These are phyloP conservation scores for Talaromyces albobiverticillius DNA, from an alignment of 2,329 filamentous ascomycete species.

Conservation along the genomic window DNA sequence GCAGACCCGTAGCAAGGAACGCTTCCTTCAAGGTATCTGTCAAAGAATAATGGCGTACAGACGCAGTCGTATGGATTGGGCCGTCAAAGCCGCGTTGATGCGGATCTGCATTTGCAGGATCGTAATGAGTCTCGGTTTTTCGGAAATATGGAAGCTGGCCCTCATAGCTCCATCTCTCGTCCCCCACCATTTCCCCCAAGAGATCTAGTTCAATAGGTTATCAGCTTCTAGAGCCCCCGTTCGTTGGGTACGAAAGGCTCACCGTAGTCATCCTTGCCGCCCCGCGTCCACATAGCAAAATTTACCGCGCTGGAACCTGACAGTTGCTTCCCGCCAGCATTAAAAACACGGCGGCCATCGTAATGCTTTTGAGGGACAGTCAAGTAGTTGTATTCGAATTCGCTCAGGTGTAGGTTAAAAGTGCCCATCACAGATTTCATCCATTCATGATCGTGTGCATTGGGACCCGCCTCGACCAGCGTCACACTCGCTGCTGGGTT, in stretches of 20 bases:
- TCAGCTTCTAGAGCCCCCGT: constrained; percentile 1
- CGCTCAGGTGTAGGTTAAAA: not conserved
- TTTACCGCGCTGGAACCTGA: constrained; percentile 1
- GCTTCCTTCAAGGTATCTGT: not conserved
- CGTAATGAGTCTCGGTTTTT: not conserved
- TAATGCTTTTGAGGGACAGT: constrained; percentile 2
- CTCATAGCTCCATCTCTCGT: constrained; percentile 4
- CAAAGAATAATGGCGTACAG: constrained; percentile 1
- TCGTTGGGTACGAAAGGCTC: not conserved
- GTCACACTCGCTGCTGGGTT: not conserved
- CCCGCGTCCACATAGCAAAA: not conserved
- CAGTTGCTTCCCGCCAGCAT: constrained; percentile 1
- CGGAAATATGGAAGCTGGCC: constrained; percentile 7
- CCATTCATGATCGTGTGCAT: not conserved
- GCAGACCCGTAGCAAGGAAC: not conserved
- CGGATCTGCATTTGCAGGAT: not conserved
- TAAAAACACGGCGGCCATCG: constrained; percentile 2
- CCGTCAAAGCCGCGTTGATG: not conserved
- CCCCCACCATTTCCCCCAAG: constrained; percentile 1
- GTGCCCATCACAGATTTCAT: not conserved
- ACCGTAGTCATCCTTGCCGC: not conserved
- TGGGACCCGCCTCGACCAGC: constrained; percentile 1
- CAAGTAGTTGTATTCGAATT: constrained; percentile 4
- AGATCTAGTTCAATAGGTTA: not conserved
- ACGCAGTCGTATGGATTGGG: constrained; percentile 4